Evolutionary conservation across 148 eudicot genomes (phyloP).

Genomic region (Polygonum maritimum): DNA sequence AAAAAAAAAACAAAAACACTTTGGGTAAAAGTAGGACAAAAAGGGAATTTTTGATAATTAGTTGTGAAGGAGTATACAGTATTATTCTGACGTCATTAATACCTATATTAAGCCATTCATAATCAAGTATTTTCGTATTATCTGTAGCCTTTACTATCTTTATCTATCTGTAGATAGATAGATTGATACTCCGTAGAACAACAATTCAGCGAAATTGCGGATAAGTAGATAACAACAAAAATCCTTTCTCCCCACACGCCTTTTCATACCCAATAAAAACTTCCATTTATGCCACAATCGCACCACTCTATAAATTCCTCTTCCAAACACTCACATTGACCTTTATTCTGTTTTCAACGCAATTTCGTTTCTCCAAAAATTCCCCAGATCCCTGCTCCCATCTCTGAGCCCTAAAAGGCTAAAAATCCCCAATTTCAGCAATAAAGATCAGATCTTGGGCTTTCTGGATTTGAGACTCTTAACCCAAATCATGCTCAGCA

Average conservation of each 20-base stretch:
- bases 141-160: too few relatives aligned
- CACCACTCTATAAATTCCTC: background rate
- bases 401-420: slow-evolving; percentile 6
- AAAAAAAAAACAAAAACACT: too few relatives aligned
- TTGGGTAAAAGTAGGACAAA: too few relatives aligned
- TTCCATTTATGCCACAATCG: background rate
- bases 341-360: background rate
- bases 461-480: background rate
- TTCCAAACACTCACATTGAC: background rate
- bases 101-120: background rate
- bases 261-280: background rate
- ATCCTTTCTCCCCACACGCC: background rate
- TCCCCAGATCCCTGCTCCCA: background rate
- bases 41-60: background rate
- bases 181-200: background rate
- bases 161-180: background rate
- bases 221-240: too few relatives aligned
- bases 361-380: background rate
- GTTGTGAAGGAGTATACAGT: background rate
- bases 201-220: background rate
- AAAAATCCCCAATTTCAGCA: background rate
- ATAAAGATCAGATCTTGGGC: background rate
- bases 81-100: background rate
- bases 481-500: slow-evolving; percentile 39
- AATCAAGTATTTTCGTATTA: background rate